Evolutionary conservation across 371 early-diverging fungal genomes (phyloP).

Genomic region (Mortierella sp.): DNA sequence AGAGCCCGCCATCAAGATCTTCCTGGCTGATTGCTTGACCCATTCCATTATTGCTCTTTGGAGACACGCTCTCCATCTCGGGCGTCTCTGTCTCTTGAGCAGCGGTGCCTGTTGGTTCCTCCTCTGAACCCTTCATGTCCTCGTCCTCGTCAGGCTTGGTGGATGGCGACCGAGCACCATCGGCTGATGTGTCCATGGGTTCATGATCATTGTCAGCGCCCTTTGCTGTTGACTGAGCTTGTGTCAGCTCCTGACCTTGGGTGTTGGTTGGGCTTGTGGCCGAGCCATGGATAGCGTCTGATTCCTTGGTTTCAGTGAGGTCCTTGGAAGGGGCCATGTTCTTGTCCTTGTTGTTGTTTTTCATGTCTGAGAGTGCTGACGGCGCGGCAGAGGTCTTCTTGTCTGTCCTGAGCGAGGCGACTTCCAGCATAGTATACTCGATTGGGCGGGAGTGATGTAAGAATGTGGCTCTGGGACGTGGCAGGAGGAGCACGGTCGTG

Average conservation of each 20-base stretch:
- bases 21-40: conserved; percentile 37
- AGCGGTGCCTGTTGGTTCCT: conserved; percentile 1
- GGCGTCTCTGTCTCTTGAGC: conserved; percentile 31
- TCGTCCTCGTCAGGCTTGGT: conserved; percentile 17
- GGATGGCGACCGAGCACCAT: too few relatives aligned
- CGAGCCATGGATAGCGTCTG: too few relatives aligned
- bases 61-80: conserved; percentile 5
- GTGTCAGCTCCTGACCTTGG: too few relatives aligned
- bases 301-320: too few relatives aligned
- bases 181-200: too few relatives aligned
- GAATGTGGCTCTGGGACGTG: too few relatives aligned
- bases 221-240: too few relatives aligned
- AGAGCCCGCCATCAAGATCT: conserved; percentile 41
- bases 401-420: conserved; percentile 15
- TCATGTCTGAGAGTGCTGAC: conserved; percentile 6
- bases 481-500: too few relatives aligned
- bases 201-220: too few relatives aligned
- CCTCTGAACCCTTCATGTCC: conserved; percentile 28
- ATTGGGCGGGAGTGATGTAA: too few relatives aligned
- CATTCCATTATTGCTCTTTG: conserved; percentile 7
- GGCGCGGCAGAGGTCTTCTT: conserved; percentile 3
- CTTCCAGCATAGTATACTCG: too few relatives aligned
- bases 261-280: too few relatives aligned
- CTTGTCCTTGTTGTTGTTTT: conserved; percentile 22
- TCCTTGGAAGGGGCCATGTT: conserved; percentile 9